phyloP scores from a whole-genome alignment of 129 eudicot genomes.

The Centrapalus pauciflorus region DNA sequence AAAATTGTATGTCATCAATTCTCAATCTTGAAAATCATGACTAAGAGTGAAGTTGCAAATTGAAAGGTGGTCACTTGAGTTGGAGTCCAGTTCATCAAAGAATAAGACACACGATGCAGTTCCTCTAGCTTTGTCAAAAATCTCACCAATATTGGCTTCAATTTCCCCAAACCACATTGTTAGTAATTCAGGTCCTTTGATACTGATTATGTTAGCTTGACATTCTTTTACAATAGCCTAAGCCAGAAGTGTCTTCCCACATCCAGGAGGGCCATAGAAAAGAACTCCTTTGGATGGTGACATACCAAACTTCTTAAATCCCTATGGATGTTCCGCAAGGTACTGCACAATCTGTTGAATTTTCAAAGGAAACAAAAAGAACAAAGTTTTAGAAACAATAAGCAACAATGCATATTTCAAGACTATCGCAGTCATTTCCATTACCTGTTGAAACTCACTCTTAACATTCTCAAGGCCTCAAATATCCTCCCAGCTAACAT shows the following conservation, averaged over 20 bases:
- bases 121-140: constrained; percentile 76
- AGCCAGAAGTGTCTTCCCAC: constrained; percentile 70
- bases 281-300: constrained; percentile 88
- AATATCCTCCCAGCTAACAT: constrained; percentile 69
- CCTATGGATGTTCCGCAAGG: constrained; percentile 86
- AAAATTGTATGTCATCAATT: too few relatives aligned
- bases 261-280: constrained; percentile 83
- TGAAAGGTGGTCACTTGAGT: constrained; percentile 47
- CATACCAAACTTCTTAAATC: constrained; percentile 82
- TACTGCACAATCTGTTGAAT: constrained; percentile 74
- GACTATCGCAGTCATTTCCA: background rate
- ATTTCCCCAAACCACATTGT: constrained; percentile 94
- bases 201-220: constrained; percentile 74
- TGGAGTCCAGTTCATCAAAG: constrained; percentile 80
- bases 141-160: constrained; percentile 80
- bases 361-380: background rate
- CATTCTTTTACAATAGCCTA: constrained; percentile 83
- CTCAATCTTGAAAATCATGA: too few relatives aligned
- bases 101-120: constrained; percentile 83
- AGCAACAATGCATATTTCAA: background rate
- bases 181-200: constrained; percentile 76
- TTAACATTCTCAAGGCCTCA: constrained; percentile 85
- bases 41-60: too few relatives aligned
- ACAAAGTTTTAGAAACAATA: background rate
- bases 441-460: constrained; percentile 77